Base-by-base conservation (phyloP, 805 yeast genomes). In the Ogataea chonburiensis region DNA sequence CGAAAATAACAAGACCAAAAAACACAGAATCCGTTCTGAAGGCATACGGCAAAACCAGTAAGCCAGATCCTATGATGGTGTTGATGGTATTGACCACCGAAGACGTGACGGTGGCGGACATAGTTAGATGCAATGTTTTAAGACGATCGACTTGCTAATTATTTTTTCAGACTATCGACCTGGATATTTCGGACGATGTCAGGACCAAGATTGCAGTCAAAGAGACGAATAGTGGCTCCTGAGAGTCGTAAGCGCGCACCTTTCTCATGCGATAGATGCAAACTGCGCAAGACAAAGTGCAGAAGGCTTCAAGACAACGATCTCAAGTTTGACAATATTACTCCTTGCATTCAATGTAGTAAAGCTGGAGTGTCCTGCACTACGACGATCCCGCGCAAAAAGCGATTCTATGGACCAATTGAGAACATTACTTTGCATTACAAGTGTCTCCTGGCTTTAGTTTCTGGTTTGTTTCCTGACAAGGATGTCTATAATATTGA, bases 61-160 rank as follows among this genome's bases (percentile, higher is more conserved):
- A 66, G 1, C 94, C 94, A 0, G 93, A 87, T 5, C 94, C 94
- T 9, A 85, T 71, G 37, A 85, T 81, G 17, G 93, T 84, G 62
- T 85, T 85, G 37, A 81, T 71, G 24, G 86, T 66, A 58, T 80
- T 82, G 35, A 83, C 66, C 12, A 76, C 63, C 2, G 91, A 81
- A 1, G 89, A 81, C 2, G 53, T 42, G 17, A 70, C 62, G 9
- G 81, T 67, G 3, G 86, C 84, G 8, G 34, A 30, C 34, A 30
- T 30, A 19, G 22, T 19, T 19, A 10, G 10, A 19, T 19, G 7
- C 10, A 19, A 19, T 19, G 22, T 20, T 20, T n/a, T n/a, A n/a
- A n/a, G n/a, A n/a, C n/a, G n/a, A n/a, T n/a, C n/a, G n/a, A n/a
- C n/a, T n/a, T n/a, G n/a, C n/a, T n/a, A n/a, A n/a, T n/a, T n/a